These are phyloP conservation scores for Globisporangium splendens DNA, from an alignment of 352 stramenopile species.

Conservation along the genomic window DNA sequence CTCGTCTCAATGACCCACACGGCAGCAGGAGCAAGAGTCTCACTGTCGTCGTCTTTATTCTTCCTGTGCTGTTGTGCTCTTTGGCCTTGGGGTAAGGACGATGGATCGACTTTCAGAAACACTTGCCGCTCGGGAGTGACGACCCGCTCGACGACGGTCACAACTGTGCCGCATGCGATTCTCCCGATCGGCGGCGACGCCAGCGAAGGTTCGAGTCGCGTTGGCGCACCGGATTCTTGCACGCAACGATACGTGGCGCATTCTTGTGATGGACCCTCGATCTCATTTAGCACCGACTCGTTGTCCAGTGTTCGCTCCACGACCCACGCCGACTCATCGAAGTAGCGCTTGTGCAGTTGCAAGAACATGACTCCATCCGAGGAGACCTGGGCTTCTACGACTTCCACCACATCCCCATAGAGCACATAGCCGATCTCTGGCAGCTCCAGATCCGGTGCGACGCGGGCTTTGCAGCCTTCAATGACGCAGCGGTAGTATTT, in stretches of 20 bases:
- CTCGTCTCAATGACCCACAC: slow-evolving; percentile 79
- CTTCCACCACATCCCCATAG: slow-evolving; percentile 72
- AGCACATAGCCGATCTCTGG: slow-evolving; percentile 71
- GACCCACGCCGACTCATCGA: slow-evolving; percentile 65
- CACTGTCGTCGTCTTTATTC: neutral
- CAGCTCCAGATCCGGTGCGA: slow-evolving; percentile 40
- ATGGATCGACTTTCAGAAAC: slow-evolving; percentile 34
- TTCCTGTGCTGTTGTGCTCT: neutral
- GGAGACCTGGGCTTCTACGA: slow-evolving; percentile 42
- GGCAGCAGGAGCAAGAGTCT: neutral
- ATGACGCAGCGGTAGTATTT: slow-evolving; percentile 67
- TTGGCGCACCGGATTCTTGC: slow-evolving; percentile 59
- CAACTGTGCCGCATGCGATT: slow-evolving; percentile 49
- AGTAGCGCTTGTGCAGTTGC: slow-evolving; percentile 57
- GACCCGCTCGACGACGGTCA: slow-evolving; percentile 47
- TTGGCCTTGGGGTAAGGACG: neutral
- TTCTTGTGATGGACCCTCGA: slow-evolving; percentile 38
- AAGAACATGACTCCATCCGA: slow-evolving; percentile 62
- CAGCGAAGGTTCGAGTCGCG: slow-evolving; percentile 53
- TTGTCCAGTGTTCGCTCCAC: slow-evolving; percentile 77
- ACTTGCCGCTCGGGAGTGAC: slow-evolving; percentile 65
- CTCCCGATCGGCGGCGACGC: slow-evolving; percentile 50
- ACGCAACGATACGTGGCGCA: slow-evolving; percentile 57
- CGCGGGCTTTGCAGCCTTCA: slow-evolving; percentile 72
- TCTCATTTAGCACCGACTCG: slow-evolving; percentile 65